These are phyloP conservation scores for Dryas drummondii DNA, from an alignment of 306 rosid species.

Conservation along the genomic window DNA sequence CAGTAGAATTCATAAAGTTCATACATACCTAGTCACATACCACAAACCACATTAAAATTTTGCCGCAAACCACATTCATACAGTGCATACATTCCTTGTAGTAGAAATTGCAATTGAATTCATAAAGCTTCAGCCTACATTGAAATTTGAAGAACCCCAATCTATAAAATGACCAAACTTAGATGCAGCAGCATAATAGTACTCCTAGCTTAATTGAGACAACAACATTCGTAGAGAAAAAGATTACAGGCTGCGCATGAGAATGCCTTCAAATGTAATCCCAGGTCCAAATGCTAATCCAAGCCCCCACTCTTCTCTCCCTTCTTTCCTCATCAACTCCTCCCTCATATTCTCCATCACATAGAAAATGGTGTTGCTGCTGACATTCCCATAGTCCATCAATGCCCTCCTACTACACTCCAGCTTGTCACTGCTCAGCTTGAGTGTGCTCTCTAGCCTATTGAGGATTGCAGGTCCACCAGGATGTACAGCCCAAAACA, in stretches of 20 bases:
- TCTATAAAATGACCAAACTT: neutral
- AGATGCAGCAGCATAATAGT: neutral
- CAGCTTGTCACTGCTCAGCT: conserved; percentile 56
- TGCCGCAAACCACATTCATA: too few relatives aligned
- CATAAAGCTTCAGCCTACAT: neutral
- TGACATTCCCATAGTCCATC: conserved; percentile 87
- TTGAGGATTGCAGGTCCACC: conserved; percentile 95
- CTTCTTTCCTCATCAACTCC: conserved; percentile 39
- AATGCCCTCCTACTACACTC: conserved; percentile 79
- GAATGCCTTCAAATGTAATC: conserved; percentile 95
- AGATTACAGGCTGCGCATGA: conserved; percentile 63
- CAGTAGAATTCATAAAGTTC: neutral
- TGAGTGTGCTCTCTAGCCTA: conserved; percentile 54
- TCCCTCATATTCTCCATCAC: conserved; percentile 90
- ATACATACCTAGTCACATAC: too few relatives aligned
- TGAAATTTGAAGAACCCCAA: neutral
- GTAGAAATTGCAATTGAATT: too few relatives aligned
- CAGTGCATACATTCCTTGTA: too few relatives aligned
- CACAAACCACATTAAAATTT: too few relatives aligned
- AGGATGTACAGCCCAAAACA: conserved; percentile 97
- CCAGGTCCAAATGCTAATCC: conserved; percentile 97
- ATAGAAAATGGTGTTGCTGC: conserved; percentile 90
- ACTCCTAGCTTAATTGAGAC: neutral
- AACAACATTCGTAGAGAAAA: too few relatives aligned
- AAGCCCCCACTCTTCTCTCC: conserved; percentile 85